Evolutionary conservation across 345 rosid species (phyloP), one percentile per base, ranked within the genome.

Genomic region (Crucihimalaya himalaica): DNA sequence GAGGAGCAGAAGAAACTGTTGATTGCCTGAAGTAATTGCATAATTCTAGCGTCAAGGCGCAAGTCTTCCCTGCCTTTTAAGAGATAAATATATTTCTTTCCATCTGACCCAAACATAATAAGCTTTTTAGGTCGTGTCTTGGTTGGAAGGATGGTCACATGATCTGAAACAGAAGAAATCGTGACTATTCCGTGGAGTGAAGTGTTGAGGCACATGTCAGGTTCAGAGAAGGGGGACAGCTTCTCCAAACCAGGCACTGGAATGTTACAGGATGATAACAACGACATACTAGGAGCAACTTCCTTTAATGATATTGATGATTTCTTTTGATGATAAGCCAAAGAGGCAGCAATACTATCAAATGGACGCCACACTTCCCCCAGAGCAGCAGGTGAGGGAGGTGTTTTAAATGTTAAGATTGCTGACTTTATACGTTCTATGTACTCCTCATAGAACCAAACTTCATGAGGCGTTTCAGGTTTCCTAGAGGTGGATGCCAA

Each of bases 161-260:
- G 88, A 71, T 85, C 84, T 56, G 81, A 84, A 70, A 93, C 85
- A 69, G 98, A 90, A 76, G 97, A 81, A 54, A 93, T 83, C 1
- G 90, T 90, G 46, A 90, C 87, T 67, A 85, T 86, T 73, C 87
- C 91, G 19, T 85, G 87, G 42, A 83, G 88, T 68, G 85, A 66
- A 60, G 83, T 56, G 53, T 74, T 3, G 25, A 23, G 25, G 25
- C 25, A 23, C 3, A 23, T 23, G 25, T 23, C 54, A 72, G 87
- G 74, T 70, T 86, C 89, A 74, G 86, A 80, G 63, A 77, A 62
- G 31, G 81, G 43, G 31, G 83, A 81, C 82, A 83, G 86, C 85
- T 86, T 93, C 83, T 90, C 96, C 56, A 93, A 87, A 70, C 98
- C 98, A 77, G 98, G 98, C 97, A 93, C 83, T 72, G 98, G 98